A percentile compares a stretch with the other conserved stretches of the same genome.
These are phyloP conservation scores for Colletotrichum sp. DNA, from an alignment of 2,329 filamentous ascomycete genomes.

Conservation along the genomic window DNA sequence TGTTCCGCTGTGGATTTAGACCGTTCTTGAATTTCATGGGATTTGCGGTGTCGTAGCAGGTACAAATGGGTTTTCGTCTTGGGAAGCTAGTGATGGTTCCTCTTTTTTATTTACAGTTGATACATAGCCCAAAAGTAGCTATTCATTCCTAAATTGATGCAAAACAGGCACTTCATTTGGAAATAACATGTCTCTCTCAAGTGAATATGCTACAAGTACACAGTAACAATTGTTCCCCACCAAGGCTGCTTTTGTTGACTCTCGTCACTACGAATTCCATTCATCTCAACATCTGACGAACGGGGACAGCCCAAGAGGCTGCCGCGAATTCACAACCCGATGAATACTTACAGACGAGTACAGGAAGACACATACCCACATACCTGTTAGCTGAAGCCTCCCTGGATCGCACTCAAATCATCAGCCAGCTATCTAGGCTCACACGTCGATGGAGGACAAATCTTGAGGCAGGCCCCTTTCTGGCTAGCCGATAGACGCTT, in stretches of 20 bases:
- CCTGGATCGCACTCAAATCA: neutral
- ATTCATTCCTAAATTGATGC: neutral
- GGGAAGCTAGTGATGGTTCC: neutral
- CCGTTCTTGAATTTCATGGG: neutral
- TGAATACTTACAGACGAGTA: neutral
- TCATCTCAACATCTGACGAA: neutral
- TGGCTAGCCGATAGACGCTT: neutral
- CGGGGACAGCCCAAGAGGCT: neutral
- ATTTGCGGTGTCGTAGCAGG: neutral
- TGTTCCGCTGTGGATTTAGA: neutral
- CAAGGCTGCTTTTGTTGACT: neutral
- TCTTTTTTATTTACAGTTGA: conserved; percentile 10
- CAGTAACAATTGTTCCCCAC: neutral
- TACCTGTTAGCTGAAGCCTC: neutral
- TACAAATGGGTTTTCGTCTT: neutral
- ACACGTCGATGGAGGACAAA: neutral
- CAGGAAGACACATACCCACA: neutral
- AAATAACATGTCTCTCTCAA: neutral
- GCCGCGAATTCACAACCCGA: neutral
- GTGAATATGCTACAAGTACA: neutral
- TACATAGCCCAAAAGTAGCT: neutral
- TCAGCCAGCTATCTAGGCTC: neutral
- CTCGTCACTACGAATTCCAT: neutral
- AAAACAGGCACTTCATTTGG: neutral
- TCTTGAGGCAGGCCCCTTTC: neutral